These are phyloP conservation scores for Stagonosporopsis vannaccii DNA, from an alignment of 2,329 filamentous ascomycete genomes.

Conservation along the genomic window DNA sequence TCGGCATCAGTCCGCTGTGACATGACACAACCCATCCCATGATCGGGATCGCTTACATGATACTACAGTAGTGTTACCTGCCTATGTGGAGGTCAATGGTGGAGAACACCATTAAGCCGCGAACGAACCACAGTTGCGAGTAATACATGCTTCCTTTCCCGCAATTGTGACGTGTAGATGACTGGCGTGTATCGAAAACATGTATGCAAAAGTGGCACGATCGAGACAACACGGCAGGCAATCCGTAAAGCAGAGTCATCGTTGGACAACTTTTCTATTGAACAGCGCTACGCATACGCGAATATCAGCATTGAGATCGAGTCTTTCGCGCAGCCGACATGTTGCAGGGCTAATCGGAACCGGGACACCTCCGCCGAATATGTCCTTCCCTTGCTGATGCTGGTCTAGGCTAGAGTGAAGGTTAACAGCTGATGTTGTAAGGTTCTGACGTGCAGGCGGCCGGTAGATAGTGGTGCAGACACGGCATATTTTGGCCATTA, in stretches of 20 bases:
- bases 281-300: not conserved
- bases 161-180: not conserved
- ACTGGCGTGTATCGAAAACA: not conserved
- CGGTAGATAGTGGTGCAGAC: not conserved
- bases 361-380: not conserved
- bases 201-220: not conserved
- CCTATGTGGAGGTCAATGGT: not conserved
- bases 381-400: not conserved
- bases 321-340: not conserved
- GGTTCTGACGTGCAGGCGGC: not conserved
- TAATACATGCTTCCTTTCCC: not conserved
- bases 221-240: not conserved
- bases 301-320: not conserved
- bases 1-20: not conserved
- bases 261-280: not conserved
- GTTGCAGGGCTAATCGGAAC: not conserved
- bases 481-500: not conserved
- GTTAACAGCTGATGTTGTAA: slow-evolving; percentile 1
- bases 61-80: not conserved
- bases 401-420: not conserved
- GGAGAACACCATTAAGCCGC: not conserved
- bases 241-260: not conserved
- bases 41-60: no score
- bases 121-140: not conserved
- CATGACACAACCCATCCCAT: no score